phyloP scores from a whole-genome alignment of 768 basidiomycete species.

The Boletus rufocinnamomeus region DNA sequence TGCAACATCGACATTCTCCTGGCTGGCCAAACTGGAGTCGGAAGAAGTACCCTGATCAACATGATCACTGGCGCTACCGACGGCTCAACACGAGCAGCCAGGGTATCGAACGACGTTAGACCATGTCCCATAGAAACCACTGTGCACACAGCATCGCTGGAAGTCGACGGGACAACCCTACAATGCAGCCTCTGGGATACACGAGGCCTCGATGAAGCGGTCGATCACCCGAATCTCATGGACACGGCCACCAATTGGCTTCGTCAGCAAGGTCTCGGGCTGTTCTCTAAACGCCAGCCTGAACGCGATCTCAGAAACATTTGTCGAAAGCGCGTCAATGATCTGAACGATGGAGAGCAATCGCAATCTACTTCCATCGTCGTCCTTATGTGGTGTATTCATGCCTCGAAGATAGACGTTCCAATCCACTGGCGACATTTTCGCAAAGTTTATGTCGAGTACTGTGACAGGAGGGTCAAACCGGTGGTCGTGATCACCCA shows the following conservation, averaged over 20 bases:
- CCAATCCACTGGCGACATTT: slow-evolving; percentile 30
- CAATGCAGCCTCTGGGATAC: slow-evolving; percentile 28
- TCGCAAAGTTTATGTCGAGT: slow-evolving; percentile 29
- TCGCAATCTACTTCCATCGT: slow-evolving; percentile 9
- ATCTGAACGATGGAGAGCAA: slow-evolving; percentile 11
- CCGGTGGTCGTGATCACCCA: slow-evolving; percentile 30
- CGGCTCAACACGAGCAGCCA: slow-evolving; percentile 16
- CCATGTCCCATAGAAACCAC: slow-evolving; percentile 29
- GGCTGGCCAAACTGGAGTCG: slow-evolving; percentile 32
- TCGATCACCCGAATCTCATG: slow-evolving; percentile 26
- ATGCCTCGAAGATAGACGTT: slow-evolving; percentile 32
- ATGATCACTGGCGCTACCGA: slow-evolving; percentile 25
- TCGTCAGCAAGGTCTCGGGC: slow-evolving; percentile 23
- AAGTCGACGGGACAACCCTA: slow-evolving; percentile 4
- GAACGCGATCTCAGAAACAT: slow-evolving; percentile 27
- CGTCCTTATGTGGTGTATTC: slow-evolving; percentile 33
- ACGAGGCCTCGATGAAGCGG: slow-evolving; percentile 30
- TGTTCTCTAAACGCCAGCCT: slow-evolving; percentile 17
- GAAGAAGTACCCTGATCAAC: slow-evolving; percentile 31
- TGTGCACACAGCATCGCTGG: slow-evolving; percentile 10
- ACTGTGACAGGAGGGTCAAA: slow-evolving; percentile 26
- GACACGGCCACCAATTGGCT: slow-evolving; percentile 21
- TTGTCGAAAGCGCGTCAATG: slow-evolving; percentile 21
- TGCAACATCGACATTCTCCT: slow-evolving; percentile 20
- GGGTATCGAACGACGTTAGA: slow-evolving; percentile 28